Evolutionary conservation across 345 rosid species (phyloP).

Genomic region (Murraya paniculata): DNA sequence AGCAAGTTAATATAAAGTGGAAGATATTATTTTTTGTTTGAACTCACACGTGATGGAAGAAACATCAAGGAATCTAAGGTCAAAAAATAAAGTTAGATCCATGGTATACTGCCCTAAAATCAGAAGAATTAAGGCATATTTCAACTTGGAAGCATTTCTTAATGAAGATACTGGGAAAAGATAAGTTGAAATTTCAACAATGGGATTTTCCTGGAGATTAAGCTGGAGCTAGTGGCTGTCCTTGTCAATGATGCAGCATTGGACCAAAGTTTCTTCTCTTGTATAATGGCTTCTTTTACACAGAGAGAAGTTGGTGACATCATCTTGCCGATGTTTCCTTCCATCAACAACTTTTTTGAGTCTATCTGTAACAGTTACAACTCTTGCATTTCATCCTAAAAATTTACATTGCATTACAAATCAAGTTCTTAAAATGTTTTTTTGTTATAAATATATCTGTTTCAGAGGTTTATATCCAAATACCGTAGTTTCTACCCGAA

Average conservation of each 20-base stretch:
- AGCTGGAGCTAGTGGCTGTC: conserved; percentile 14
- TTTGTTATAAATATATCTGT: neutral
- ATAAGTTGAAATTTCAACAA: neutral
- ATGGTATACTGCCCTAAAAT: neutral
- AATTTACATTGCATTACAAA: no score
- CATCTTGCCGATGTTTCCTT: conserved; percentile 14
- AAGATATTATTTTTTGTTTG: conserved; percentile 6
- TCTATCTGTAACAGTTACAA: neutral
- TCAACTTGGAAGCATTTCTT: neutral
- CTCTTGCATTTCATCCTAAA: neutral
- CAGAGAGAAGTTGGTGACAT: conserved; percentile 8
- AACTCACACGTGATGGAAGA: conserved; percentile 9
- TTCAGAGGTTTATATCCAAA: neutral
- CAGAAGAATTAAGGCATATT: conserved; percentile 18
- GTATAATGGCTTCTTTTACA: conserved; percentile 10
- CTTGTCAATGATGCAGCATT: conserved; percentile 10
- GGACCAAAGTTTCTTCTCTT: conserved; percentile 7
- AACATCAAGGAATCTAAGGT: conserved; percentile 16
- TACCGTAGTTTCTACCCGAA: neutral
- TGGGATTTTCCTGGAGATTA: conserved; percentile 3
- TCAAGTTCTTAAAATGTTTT: neutral
- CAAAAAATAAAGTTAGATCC: conserved; percentile 14
- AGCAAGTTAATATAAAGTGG: neutral
- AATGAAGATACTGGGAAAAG: conserved; percentile 22
- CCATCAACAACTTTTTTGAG: neutral